Base-by-base conservation (phyloP, 1,284 basidiomycete genomes). In the Cryptococcus deneoformans region DNA sequence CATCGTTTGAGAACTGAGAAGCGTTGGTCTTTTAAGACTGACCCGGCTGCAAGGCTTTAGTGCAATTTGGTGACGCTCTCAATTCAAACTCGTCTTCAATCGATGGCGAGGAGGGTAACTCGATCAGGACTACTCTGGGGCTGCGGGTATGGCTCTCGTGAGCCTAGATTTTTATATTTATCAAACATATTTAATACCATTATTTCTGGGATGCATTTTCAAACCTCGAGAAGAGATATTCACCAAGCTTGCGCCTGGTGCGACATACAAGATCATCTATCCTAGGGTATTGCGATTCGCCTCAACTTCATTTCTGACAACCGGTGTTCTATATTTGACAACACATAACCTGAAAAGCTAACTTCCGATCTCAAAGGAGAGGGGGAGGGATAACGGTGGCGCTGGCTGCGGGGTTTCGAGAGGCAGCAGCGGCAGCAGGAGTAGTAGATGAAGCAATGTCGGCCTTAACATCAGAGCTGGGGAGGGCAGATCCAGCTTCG, bases 81-180 rank as follows among this genome's bases (percentile, higher is more conserved):
- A 16, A 50, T 51, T 42, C 42, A 46, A 58, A 52, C 44, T 56
- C 35, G 42, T 58, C 44, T 34, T 20, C 36, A 29, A 54, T 53
- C 37, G 38, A 12, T 53, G 53, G 36, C 46, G 59, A 55, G 61
- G 64, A 64, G 62, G 74, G 75, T 72, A 78, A 78, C 77, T 77
- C 77, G 75, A 78, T 78, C 77, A 78, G 77, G 77, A 78, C 77
- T 78, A 77, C 76, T 78, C 77, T 78, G 76, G 73, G 74, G 63
- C 75, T 78, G 76, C 72, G 67, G 64, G 61, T 50, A 73, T 72
- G 69, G 68, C 74, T 63, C 59, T 59, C 50, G 37, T 34, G 37
- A 63, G 76, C 76, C 75, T 78, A 78, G 76, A 77, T 77, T 72
- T 74, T 67, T 43, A 39, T 35, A 43, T 48, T 29, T 43, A 47